Base-by-base conservation (phyloP, 352 stramenopile species). In the Pythium chondricola region DNA sequence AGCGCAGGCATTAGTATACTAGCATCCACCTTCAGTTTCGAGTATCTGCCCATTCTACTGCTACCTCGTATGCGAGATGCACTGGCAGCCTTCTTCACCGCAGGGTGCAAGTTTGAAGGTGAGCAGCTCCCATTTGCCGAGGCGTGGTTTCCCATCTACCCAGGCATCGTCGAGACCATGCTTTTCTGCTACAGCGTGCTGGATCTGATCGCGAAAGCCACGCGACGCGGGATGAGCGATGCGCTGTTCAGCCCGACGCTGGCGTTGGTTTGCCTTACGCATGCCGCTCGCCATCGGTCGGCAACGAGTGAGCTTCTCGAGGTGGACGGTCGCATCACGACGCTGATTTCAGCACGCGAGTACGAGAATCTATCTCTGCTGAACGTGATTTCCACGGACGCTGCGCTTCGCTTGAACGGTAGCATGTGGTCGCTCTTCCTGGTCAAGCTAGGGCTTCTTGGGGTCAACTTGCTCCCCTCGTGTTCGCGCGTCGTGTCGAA, bases 171-270 rank as follows among this genome's bases (percentile, higher is more conserved):
- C n/a, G 71, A 80, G 52, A 48, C 67, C 8, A 41, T 64, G 6
- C 51, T 80, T 2, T 44, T 81, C 4, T 65, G 61, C 36, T 81
- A 65, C 62, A 74, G 65, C 16, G 22, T 79, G 35, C 48, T 76
- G 40, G 73, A 81, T 47, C 58, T 75, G 17, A 20, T 55, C 9
- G 58, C 64, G 33, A 78, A 76, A 35, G 42, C 72, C 18, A 37
- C 58, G 17, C 52, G 67, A 10, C 57, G 56, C 0, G 67, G 67
- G 7, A 52, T 73, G n/a, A 58, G 50, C 20, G 67, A 81, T 24
- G 47, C 43, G 33, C 43, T 69, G 6, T 74, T 79, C 39, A 55
- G 58, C 0, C 71, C 69, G 4, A 71, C 64, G 7, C 32, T 83
- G 18, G n/a, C 57, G 14, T 20, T 74, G 17, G 52, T 76, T 21